Conservation (phyloP, 225 moss, liverwort and hornwort species). For the Climacium dendroides region DNA sequence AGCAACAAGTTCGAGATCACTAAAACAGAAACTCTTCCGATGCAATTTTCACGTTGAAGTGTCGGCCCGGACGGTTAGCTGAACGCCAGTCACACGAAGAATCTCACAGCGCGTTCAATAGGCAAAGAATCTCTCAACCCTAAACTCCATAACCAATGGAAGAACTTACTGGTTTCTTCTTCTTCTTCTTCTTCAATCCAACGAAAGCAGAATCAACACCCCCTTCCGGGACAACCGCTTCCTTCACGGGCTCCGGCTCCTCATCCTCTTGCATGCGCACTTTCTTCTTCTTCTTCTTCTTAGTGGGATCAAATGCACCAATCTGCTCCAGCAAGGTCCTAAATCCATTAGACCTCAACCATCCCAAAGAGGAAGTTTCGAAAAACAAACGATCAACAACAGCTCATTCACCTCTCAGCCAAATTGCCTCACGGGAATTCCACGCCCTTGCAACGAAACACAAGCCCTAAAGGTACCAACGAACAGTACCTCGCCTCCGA, state of each 20-base stretch:
- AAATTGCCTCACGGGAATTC: background rate
- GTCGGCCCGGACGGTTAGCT: background rate
- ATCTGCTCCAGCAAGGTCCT: slow-evolving; percentile 26
- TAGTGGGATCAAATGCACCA: slow-evolving; percentile 73
- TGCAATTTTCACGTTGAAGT: background rate
- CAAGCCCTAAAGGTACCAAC: background rate
- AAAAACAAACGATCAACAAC: background rate
- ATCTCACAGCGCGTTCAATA: background rate
- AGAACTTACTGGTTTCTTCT: slow-evolving; percentile 63
- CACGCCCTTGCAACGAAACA: background rate
- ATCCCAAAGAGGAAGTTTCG: background rate
- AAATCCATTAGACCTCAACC: background rate
- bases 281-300: slow-evolving; percentile 95
- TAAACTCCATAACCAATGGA: background rate
- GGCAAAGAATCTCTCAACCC: background rate
- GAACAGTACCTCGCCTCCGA: slow-evolving; percentile 47
- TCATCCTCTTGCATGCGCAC: slow-evolving; percentile 64
- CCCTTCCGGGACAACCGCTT: slow-evolving; percentile 42
- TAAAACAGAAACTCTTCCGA: background rate
- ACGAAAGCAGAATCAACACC: slow-evolving; percentile 56
- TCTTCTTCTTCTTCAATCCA: slow-evolving; percentile 85
- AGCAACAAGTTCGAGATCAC: background rate
- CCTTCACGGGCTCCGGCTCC: slow-evolving; percentile 59
- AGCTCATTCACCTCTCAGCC: background rate
- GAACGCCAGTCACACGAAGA: background rate